phyloP scores from a whole-genome alignment of 768 basidiomycete species.

The Phylloporus sp. region DNA sequence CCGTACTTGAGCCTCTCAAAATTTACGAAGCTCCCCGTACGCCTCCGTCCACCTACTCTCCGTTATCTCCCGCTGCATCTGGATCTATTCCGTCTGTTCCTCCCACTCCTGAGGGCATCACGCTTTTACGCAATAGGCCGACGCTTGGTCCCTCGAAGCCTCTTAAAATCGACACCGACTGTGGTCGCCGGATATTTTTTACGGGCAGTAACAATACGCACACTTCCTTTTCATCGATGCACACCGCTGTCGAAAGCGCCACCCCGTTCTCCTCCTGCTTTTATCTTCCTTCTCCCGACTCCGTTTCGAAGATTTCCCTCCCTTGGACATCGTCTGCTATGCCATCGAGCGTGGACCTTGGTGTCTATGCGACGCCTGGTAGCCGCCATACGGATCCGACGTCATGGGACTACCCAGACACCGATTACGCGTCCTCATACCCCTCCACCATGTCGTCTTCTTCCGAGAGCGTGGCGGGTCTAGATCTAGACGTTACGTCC shows the following conservation, averaged over 20 bases:
- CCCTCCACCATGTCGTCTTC: constrained; percentile 40
- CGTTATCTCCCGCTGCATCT: constrained; percentile 36
- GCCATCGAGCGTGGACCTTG: constrained; percentile 36
- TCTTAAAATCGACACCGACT: constrained; percentile 57
- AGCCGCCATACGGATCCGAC: constrained; percentile 49
- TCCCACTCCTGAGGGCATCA: constrained; percentile 51
- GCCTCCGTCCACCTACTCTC: constrained; percentile 49
- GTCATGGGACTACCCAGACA: constrained; percentile 43
- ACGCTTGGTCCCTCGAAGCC: constrained; percentile 34
- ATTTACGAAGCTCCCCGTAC: constrained; percentile 45
- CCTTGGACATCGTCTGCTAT: constrained; percentile 31
- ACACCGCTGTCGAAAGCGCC: constrained; percentile 63
- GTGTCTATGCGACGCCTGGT: constrained; percentile 38
- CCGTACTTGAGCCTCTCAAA: constrained; percentile 33
- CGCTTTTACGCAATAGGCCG: constrained; percentile 36
- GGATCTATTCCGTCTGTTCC: constrained; percentile 46
- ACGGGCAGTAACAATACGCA: constrained; percentile 41
- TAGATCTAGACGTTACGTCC: constrained; percentile 29
- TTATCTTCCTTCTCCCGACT: constrained; percentile 44
- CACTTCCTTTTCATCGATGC: constrained; percentile 59
- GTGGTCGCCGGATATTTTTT: constrained; percentile 33
- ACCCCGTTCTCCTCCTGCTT: constrained; percentile 56
- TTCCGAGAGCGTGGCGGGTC: constrained; percentile 31
- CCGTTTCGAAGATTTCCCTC: constrained; percentile 34
- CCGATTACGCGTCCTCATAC: constrained; percentile 46